Conservation (phyloP, 495 filamentous ascomycete genomes). For the Neurospora hispaniola region DNA sequence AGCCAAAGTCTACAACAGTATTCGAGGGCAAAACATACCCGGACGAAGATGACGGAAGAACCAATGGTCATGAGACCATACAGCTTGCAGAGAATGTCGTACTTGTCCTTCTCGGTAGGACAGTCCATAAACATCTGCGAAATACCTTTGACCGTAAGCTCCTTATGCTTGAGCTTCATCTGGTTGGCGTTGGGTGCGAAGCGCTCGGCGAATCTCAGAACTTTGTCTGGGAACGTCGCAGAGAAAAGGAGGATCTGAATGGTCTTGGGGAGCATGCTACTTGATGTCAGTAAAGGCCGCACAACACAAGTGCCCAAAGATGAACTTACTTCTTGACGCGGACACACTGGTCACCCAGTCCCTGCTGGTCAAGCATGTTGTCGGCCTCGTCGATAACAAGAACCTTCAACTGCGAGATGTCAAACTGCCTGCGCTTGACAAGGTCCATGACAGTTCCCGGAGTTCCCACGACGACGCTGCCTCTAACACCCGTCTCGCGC, state of each 20-base stretch:
- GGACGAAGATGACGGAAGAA: conserved; percentile 95
- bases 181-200: conserved; percentile 81
- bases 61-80: conserved; percentile 93
- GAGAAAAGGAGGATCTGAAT: conserved; percentile 90
- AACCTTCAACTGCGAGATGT: conserved; percentile 54
- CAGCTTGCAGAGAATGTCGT: conserved; percentile 73
- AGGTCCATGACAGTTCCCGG: conserved; percentile 88
- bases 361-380: conserved; percentile 91
- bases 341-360: conserved; percentile 86
- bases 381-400: conserved; percentile 90
- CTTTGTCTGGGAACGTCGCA: conserved; percentile 83
- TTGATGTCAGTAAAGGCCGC: conserved; percentile 13
- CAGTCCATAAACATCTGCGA: conserved; percentile 96
- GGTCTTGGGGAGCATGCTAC: conserved; percentile 54
- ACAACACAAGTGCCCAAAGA: conserved; percentile 1
- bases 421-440: conserved; percentile 59
- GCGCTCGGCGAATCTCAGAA: conserved; percentile 63
- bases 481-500: conserved; percentile 49
- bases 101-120: conserved; percentile 68
- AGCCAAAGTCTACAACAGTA: conserved; percentile 4
- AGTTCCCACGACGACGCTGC: conserved; percentile 80
- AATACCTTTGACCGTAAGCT: conserved; percentile 93
- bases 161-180: conserved; percentile 77
- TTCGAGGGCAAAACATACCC: conserved; percentile 40
- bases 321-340: conserved; percentile 66